Conservation (phyloP, 257 asterid species). For the Prunella vulgaris region DNA sequence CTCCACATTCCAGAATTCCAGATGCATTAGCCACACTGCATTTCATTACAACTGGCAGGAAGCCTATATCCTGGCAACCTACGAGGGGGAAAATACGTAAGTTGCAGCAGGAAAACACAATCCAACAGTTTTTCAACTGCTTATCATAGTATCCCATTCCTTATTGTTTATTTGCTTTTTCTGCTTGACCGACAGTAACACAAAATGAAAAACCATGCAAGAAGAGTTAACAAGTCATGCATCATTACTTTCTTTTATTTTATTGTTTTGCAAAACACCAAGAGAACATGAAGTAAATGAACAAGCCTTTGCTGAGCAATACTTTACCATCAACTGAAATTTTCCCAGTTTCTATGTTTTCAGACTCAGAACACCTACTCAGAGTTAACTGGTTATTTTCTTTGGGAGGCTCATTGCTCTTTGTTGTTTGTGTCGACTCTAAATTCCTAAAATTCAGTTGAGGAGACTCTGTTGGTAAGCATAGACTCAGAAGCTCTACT, state of each 20-base stretch:
- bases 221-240: not conserved
- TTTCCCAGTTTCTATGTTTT: constrained; percentile 22
- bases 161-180: not conserved
- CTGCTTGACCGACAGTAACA: not conserved
- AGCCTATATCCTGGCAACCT: constrained; percentile 35
- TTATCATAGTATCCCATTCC: not conserved
- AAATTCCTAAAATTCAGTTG: constrained; percentile 28
- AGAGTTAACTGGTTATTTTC: constrained; percentile 31
- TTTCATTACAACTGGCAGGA: constrained; percentile 9
- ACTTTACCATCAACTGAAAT: constrained; percentile 33
- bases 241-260: not conserved
- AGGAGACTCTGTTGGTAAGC: constrained; percentile 33
- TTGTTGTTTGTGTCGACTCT: constrained; percentile 21
- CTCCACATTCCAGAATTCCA: constrained; percentile 28
- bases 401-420: constrained; percentile 24
- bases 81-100: not conserved
- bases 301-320: constrained; percentile 1
- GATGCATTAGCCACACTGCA: constrained; percentile 26
- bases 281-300: not conserved
- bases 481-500: constrained; percentile 25
- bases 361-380: constrained; percentile 28
- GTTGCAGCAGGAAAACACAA: not conserved
- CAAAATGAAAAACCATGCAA: not conserved
- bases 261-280: not conserved
- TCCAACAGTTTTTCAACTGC: not conserved